Percentiles rank a stretch among this genome's conserved stretches.
Conservation (phyloP, 2,329 filamentous ascomycete species). For the Gaeumannomyces tritici region DNA sequence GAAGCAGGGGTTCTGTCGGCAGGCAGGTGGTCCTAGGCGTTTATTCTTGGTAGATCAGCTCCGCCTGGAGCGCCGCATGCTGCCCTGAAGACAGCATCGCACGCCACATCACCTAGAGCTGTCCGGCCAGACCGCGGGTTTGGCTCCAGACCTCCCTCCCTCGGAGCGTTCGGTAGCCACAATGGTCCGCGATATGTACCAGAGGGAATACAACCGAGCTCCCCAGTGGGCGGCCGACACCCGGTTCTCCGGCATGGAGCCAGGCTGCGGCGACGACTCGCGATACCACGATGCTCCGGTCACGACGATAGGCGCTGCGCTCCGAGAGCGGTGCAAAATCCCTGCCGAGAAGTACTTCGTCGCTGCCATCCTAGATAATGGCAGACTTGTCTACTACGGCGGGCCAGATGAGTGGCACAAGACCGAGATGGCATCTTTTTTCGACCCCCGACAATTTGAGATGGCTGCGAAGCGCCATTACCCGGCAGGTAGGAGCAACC, state of each 20-base stretch:
- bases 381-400: slow-evolving; percentile 33
- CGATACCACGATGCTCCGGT: slow-evolving; percentile 17
- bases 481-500: background rate
- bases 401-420: slow-evolving; percentile 24
- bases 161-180: background rate
- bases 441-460: background rate
- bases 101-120: background rate
- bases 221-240: background rate
- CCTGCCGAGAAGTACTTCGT: slow-evolving; percentile 42
- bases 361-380: slow-evolving; percentile 38
- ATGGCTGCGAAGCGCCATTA: background rate
- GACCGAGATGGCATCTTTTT: background rate
- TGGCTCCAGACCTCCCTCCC: background rate
- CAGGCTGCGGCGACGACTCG: background rate
- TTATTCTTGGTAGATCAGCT: background rate
- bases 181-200: background rate
- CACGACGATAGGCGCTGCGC: slow-evolving; percentile 35
- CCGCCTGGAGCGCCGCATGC: background rate
- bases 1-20: background rate
- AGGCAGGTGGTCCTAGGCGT: background rate
- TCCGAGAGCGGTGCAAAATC: slow-evolving; percentile 42
- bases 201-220: background rate
- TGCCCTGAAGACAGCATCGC: background rate
- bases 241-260: background rate
- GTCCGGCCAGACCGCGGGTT: background rate